These are phyloP conservation scores for Xylaria sp. DNA, from an alignment of 2,329 filamentous ascomycete species.

Conservation along the genomic window DNA sequence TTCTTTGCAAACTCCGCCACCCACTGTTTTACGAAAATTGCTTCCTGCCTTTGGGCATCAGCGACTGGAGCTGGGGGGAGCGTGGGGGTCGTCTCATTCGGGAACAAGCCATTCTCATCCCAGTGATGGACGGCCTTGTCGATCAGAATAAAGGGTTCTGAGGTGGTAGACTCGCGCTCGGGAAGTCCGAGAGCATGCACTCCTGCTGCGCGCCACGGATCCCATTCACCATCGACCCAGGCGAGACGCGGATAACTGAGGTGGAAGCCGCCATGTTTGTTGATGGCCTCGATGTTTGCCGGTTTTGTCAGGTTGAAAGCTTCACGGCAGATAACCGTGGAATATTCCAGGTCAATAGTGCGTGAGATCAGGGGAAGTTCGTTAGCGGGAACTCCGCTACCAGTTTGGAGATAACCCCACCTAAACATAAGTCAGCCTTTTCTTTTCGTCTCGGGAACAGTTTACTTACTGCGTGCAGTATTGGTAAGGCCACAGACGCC, in stretches of 20 bases:
- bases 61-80: constrained; percentile 65
- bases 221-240: constrained; percentile 75
- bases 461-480: constrained; percentile 58
- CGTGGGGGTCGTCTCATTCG: constrained; percentile 62
- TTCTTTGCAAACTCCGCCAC: constrained; percentile 60
- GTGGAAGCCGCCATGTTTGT: constrained; percentile 76
- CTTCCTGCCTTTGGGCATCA: constrained; percentile 62
- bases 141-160: constrained; percentile 76
- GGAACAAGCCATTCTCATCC: constrained; percentile 73
- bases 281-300: constrained; percentile 69
- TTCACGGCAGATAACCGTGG: constrained; percentile 65
- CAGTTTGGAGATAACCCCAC: constrained; percentile 82
- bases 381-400: constrained; percentile 67
- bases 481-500: constrained; percentile 58
- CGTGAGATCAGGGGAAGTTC: constrained; percentile 75
- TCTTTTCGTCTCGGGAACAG: background rate
- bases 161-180: constrained; percentile 62
- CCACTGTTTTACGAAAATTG: constrained; percentile 70
- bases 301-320: constrained; percentile 72
- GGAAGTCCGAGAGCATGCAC: constrained; percentile 69
- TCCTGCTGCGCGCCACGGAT: constrained; percentile 80
- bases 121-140: constrained; percentile 76
- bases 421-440: constrained; percentile 42
- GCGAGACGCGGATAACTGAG: constrained; percentile 78
- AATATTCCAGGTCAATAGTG: constrained; percentile 67